Base-by-base conservation (phyloP, 169 alveolate species). In the Eimeria praecox region DNA sequence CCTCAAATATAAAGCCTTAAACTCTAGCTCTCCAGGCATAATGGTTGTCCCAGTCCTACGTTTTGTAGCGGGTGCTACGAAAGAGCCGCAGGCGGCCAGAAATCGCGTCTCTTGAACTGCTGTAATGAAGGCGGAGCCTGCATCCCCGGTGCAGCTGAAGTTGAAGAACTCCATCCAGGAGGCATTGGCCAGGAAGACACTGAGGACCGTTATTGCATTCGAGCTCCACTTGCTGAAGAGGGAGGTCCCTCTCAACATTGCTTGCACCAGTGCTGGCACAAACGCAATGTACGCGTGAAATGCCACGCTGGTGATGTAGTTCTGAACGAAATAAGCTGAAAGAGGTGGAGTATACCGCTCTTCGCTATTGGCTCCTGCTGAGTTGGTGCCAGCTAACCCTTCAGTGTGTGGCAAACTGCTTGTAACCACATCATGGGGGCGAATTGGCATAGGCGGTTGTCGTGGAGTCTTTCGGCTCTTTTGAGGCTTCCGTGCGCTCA, bases 211-310 rank as follows among this genome's bases (percentile, higher is more conserved):
- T n/a, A 87, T 18, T 42, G 78, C 62, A 42, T 87, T 49, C 46
- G 85, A n/a, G 94, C 82, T 87, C 78, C 94, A 87, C 69, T 75
- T 40, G 71, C 83, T 44, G n/a, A 87, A 62, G 1, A 30, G 64
- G 38, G 64, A n/a, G 69, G 56, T 64, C 42, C 33, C 30, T 5
- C n/a, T 38, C 94, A 87, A 40, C 14, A 87, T 59, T 10, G 33
- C 69, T 12, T 10, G 38, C 27, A 87, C 66, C 66, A 87, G 64
- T 27, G 46, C 66, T 14, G 94, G 94, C 56, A 24, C 83, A 46
- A 87, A 87, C 44, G 94, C 94, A 64, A 87, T 59, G 82, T 87
- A 87, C 56, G 83, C 62, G 66, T 87, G 94, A 12, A 62, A 87
- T 18, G 35, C 44, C 44, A 64, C 44, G 83, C 94, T 87, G 22